These are phyloP conservation scores for Elsinoe ampelina DNA, from an alignment of 2,329 filamentous ascomycete genomes.

Conservation along the genomic window DNA sequence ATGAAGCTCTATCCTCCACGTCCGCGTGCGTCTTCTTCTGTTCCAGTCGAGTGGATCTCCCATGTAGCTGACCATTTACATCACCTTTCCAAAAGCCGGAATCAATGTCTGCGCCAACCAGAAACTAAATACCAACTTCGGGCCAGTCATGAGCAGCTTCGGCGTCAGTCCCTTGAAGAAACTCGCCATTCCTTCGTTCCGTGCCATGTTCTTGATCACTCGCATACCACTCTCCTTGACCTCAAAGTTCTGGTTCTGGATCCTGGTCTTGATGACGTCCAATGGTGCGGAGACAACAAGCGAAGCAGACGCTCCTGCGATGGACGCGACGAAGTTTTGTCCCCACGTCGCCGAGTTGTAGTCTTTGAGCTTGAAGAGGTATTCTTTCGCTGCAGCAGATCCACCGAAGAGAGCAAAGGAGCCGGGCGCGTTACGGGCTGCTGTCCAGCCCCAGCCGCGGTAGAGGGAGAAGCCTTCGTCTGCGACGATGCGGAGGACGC, in stretches of 20 bases:
- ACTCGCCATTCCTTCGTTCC: slow-evolving; percentile 71
- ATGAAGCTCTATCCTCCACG: background rate
- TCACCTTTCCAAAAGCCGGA: slow-evolving; percentile 70
- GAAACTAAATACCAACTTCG: slow-evolving; percentile 98
- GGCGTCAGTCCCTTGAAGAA: slow-evolving; percentile 98
- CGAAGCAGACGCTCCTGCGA: slow-evolving; percentile 90
- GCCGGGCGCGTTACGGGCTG: slow-evolving; percentile 89
- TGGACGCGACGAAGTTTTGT: slow-evolving; percentile 96
- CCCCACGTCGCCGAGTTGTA: slow-evolving; percentile 93
- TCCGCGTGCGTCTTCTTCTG: background rate
- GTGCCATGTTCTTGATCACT: slow-evolving; percentile 87
- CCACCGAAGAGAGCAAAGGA: slow-evolving; percentile 98
- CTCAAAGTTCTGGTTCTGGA: slow-evolving; percentile 98
- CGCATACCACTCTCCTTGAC: slow-evolving; percentile 90
- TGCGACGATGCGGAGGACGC: slow-evolving; percentile 76
- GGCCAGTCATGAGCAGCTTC: slow-evolving; percentile 98
- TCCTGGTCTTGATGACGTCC: slow-evolving; percentile 96
- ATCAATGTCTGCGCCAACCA: slow-evolving; percentile 98
- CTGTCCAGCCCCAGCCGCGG: slow-evolving; percentile 95
- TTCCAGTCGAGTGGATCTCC: background rate
- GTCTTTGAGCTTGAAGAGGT: slow-evolving; percentile 77
- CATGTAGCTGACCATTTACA: slow-evolving; percentile 32
- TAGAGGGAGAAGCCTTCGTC: slow-evolving; percentile 96
- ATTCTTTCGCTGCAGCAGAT: slow-evolving; percentile 95
- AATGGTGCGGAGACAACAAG: slow-evolving; percentile 90